Conservation (phyloP, 164 flowering plant species). For the Cinnamomum micranthum region DNA sequence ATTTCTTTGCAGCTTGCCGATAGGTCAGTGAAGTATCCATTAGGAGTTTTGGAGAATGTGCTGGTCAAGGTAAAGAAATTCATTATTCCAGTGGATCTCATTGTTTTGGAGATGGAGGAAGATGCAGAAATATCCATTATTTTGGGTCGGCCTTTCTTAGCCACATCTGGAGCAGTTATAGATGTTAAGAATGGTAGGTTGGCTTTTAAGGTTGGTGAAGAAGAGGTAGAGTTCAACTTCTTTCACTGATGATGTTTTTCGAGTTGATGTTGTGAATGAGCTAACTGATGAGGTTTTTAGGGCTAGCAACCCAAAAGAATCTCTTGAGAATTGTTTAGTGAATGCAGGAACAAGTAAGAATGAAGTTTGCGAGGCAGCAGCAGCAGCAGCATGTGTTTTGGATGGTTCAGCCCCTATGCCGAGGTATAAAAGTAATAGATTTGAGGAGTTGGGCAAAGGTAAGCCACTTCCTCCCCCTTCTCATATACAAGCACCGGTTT, state of each 20-base stretch:
- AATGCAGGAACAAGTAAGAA: neutral
- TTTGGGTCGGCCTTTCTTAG: neutral
- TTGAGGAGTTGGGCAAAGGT: neutral
- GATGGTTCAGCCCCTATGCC: neutral
- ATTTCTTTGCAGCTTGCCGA: no score
- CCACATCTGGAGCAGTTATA: neutral
- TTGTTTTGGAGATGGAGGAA: neutral
- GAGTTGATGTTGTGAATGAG: neutral
- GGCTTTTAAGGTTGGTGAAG: neutral
- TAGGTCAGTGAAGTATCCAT: no score
- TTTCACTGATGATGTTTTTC: neutral
- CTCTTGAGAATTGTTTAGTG: neutral
- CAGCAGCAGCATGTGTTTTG: neutral
- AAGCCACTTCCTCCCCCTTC: neutral
- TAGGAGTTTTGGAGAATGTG: neutral
- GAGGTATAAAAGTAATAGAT: no score
- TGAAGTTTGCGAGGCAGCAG: neutral
- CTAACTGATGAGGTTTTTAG: neutral
- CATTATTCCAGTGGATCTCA: neutral
- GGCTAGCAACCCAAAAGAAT: no score
- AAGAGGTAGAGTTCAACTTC: neutral
- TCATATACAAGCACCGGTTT: no score
- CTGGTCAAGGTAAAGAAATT: neutral
- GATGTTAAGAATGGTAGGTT: neutral
- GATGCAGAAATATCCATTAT: neutral